Evolutionary conservation across 139 green algal species (phyloP), one percentile per base, ranked within the genome.

Genomic region (Volvox africanus): DNA sequence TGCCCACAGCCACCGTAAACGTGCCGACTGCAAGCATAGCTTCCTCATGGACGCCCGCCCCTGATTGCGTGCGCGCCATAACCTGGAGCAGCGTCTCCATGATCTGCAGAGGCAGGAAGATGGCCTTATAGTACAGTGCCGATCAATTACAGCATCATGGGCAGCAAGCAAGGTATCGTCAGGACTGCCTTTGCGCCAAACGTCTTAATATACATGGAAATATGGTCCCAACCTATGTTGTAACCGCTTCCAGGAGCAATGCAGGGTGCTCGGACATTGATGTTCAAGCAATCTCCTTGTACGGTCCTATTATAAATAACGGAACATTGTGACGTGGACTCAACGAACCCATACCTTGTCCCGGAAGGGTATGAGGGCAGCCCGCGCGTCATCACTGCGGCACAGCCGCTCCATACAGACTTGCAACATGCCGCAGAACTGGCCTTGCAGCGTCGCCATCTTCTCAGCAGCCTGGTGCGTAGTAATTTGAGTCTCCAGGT

Each of bases 341-440:
- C n/a, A n/a, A n/a, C n/a, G n/a, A n/a, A 55, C 5, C 44, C 83
- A 18, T 87, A 94, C 90, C 84, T 83, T 80, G 93, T 99, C 98
- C 19, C 95, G 97, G 79, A 94, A 96, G 87, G 96, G 95, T 93
- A 97, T 44, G 61, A 98, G 92, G 21, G 92, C 93, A 13, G 92
- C 89, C 92, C 97, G 97, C 62, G 93, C 95, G 68, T 89, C 73
- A 26, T 99, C 97, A 28, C 88, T 90, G 14, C 95, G 93, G n/a
- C 80, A 94, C 90, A 99, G 95, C 92, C 97, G 97, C 94, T 98
- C 96, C 68, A 99, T 94, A 65, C 98, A 96, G 16, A 96, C 95
- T 89, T 98, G 95, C 90, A 99, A 95, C 92, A 98, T 96, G n/a
- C 97, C 97, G 93, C 98, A 99, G 32, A 99, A 92, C 94, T 98